Percentiles rank a stretch among this genome's conserved stretches.
phyloP scores from a whole-genome alignment of 169 alveolate species.

The Plasmodium fragile region DNA sequence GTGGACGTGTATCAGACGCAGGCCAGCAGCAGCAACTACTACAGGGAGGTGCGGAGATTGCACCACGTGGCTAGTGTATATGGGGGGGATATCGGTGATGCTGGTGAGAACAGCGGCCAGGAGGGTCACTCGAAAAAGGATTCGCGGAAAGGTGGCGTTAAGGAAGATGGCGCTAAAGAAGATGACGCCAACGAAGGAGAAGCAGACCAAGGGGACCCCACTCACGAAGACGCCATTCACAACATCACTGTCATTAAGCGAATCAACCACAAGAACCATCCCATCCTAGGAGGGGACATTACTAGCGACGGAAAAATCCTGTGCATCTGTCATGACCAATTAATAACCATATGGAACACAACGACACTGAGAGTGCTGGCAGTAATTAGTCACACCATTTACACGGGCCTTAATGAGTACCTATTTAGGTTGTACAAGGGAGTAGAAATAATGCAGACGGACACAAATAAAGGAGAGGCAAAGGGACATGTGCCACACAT shows the following conservation, averaged over 20 bases:
- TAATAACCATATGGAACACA: conserved; percentile 40
- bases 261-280: conserved; percentile 21
- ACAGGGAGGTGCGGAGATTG: background rate
- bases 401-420: conserved; percentile 21
- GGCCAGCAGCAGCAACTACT: background rate
- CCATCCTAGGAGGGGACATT: conserved; percentile 35
- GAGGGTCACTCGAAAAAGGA: background rate
- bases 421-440: conserved; percentile 53
- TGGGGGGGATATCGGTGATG: background rate
- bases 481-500: conserved; percentile 1
- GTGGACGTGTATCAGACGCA: conserved; percentile 14
- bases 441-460: conserved; percentile 18
- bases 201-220: background rate
- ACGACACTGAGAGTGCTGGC: conserved; percentile 45
- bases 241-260: conserved; percentile 25
- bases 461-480: background rate
- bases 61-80: background rate
- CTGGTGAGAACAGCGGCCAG: background rate
- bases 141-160: too few species aligned
- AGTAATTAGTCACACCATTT: conserved; percentile 36
- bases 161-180: background rate
- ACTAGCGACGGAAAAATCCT: conserved; percentile 43
- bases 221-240: background rate
- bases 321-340: conserved; percentile 41
- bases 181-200: background rate